Evolutionary conservation across 495 filamentous ascomycete genomes (phyloP).

Genomic region (Aspergillus campestris): DNA sequence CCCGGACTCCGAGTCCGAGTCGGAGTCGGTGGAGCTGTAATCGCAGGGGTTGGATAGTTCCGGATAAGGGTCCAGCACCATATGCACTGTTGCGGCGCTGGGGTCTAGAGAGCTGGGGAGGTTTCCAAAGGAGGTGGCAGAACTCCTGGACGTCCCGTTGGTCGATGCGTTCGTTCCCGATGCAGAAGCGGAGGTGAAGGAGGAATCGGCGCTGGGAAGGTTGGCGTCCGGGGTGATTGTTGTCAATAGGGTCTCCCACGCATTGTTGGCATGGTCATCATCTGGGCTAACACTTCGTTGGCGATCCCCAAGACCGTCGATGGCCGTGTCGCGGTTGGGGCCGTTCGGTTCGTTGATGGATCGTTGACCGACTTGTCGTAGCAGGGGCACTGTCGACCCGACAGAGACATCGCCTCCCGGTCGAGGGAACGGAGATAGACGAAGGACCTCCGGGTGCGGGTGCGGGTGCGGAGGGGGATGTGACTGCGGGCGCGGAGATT

Average conservation of each 20-base stretch:
- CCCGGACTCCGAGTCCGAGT: slow-evolving; percentile 23
- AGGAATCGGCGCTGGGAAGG: slow-evolving; percentile 70
- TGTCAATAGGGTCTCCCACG: slow-evolving; percentile 72
- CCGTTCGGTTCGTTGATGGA: slow-evolving; percentile 14
- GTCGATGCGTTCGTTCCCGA: slow-evolving; percentile 25
- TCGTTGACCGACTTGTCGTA: slow-evolving; percentile 21
- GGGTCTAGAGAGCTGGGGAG: slow-evolving; percentile 17
- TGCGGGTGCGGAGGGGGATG: slow-evolving; percentile 20
- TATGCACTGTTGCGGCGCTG: slow-evolving; percentile 14
- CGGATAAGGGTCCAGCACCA: slow-evolving; percentile 32
- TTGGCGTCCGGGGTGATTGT: slow-evolving; percentile 75
- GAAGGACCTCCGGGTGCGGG: slow-evolving; percentile 15
- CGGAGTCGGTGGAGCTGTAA: slow-evolving; percentile 30
- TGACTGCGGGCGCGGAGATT: slow-evolving; percentile 21
- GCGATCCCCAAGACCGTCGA: slow-evolving; percentile 77
- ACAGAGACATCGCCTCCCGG: slow-evolving; percentile 12
- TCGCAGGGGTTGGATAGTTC: slow-evolving; percentile 37
- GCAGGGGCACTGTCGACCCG: slow-evolving; percentile 9
- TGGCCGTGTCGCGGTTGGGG: slow-evolving; percentile 13
- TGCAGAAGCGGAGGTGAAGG: slow-evolving; percentile 62
- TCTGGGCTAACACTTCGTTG: slow-evolving; percentile 75
- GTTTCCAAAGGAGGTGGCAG: slow-evolving; percentile 26
- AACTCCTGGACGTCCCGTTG: slow-evolving; percentile 24
- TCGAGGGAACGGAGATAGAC: slow-evolving; percentile 19
- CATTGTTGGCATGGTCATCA: slow-evolving; percentile 42